Base-by-base conservation (phyloP, 257 asterid species). In the Perilla frutescens region DNA sequence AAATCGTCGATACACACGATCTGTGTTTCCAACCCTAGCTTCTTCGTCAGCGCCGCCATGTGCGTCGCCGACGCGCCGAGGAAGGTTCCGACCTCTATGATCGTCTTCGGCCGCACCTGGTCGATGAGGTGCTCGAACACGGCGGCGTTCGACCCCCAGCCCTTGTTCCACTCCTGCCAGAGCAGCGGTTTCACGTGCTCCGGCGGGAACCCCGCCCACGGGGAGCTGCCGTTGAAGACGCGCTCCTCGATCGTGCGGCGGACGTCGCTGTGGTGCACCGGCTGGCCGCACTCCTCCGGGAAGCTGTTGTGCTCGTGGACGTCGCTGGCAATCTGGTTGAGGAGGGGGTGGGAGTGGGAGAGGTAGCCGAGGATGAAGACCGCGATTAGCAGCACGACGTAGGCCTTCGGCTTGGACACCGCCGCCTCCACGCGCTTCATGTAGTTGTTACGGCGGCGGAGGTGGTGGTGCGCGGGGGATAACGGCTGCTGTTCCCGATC, bases 1-100 rank as follows among this genome's bases (percentile, higher is more conserved):
- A 86, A 89, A 57, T 89, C 96, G 72, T 89, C 96, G n/a, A 89
- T 79, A 74, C 96, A 89, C 1, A 89, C 11, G 4, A 89, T 80
- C 66, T 77, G 85, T 2, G 84, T 77, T 1, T 79, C 70, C 11
- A 89, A 82, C 26, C 93, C 91, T 2, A 84, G 44, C n/a, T 54
- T 15, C 15, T 70, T 77, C 0, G 88, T 82, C 68, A 89, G 48
- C 34, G 71, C 68, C 1, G 72, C 82, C 96, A 89, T 89, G 81
- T 89, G 90, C 4, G 83, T 85, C 1, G 96, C 89, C 7, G 96
- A 89, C 8, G 96, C 92, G 4, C 96, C 96, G 1, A 88, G 75
- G 61, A 88, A 88, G 1, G 95, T 84, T 6, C 95, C 95, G 14
- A 74, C 87, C 62, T 88, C 95, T 6, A 88, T 81, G 65, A 88